A percentile compares a stretch with the other conserved stretches of the same genome.
Conservation (phyloP, 1,284 basidiomycete genomes). For the Irpex rosettiformis region DNA sequence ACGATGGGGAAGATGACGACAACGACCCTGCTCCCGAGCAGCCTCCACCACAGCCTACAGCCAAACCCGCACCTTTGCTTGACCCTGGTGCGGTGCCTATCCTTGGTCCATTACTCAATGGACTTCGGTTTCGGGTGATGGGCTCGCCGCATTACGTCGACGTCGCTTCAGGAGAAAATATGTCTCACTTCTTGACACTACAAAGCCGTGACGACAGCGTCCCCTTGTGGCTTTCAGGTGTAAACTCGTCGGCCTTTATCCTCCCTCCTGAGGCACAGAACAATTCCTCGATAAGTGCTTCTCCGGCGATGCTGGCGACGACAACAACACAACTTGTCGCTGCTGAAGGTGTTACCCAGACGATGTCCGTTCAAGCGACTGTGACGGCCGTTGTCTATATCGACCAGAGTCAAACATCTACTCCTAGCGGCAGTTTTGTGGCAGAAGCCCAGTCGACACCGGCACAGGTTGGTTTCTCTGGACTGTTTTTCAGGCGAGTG, state of each 20-base stretch:
- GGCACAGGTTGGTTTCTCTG: slow-evolving; percentile 49
- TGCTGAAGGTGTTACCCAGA: slow-evolving; percentile 14
- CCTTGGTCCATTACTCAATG: slow-evolving; percentile 7
- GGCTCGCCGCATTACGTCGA: background rate
- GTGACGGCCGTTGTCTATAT: slow-evolving; percentile 20
- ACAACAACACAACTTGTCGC: slow-evolving; percentile 1
- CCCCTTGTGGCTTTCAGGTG: background rate
- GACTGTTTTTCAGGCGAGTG: slow-evolving; percentile 71
- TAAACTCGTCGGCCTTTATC: background rate
- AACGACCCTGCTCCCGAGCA: slow-evolving; percentile 3
- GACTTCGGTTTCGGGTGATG: background rate
- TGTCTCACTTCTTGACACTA: background rate
- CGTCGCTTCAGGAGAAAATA: background rate
- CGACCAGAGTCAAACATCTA: background rate
- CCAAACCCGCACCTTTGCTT: background rate
- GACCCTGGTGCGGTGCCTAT: background rate
- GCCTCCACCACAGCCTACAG: background rate
- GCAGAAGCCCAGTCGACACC: slow-evolving; percentile 1
- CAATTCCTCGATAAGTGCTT: background rate
- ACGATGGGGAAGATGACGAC: background rate
- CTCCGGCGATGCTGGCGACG: slow-evolving; percentile 12
- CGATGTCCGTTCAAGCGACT: slow-evolving; percentile 19
- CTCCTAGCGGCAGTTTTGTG: background rate
- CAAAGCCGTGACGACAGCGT: background rate
- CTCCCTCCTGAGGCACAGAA: background rate